Conservation (phyloP, 768 basidiomycete species). For the Peribolospora baueri region DNA sequence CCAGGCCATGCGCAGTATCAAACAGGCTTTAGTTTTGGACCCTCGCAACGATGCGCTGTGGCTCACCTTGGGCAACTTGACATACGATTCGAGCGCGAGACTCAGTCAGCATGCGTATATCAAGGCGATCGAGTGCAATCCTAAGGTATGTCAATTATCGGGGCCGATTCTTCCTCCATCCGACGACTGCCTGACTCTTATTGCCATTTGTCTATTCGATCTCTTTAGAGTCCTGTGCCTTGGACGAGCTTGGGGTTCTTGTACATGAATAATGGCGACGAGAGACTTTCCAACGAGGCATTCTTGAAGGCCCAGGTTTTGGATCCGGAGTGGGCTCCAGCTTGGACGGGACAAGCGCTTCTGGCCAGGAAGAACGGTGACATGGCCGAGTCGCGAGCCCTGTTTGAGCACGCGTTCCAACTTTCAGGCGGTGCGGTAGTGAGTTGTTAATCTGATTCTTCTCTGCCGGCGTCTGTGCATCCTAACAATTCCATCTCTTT, state of each 20-base stretch:
- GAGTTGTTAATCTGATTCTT: constrained; percentile 16
- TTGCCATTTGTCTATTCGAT: background rate
- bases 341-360: constrained; percentile 63
- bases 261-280: constrained; percentile 53
- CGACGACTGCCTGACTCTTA: background rate
- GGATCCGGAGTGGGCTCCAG: constrained; percentile 65
- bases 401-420: constrained; percentile 43
- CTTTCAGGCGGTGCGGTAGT: constrained; percentile 33
- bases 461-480: background rate
- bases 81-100: constrained; percentile 41
- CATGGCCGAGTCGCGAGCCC: constrained; percentile 33
- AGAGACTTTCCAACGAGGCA: constrained; percentile 60
- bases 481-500: background rate
- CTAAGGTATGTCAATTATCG: constrained; percentile 32
- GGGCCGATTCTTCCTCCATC: background rate
- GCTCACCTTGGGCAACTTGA: constrained; percentile 53
- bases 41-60: constrained; percentile 50
- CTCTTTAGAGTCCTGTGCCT: constrained; percentile 36
- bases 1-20: constrained; percentile 32
- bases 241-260: constrained; percentile 81
- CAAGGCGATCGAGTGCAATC: constrained; percentile 58
- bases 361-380: constrained; percentile 20
- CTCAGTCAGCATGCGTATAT: constrained; percentile 79
- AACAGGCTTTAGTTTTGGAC: constrained; percentile 47
- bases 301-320: constrained; percentile 68